Evolutionary conservation across 345 rosid species (phyloP).

Genomic region (Arabis alpina): DNA sequence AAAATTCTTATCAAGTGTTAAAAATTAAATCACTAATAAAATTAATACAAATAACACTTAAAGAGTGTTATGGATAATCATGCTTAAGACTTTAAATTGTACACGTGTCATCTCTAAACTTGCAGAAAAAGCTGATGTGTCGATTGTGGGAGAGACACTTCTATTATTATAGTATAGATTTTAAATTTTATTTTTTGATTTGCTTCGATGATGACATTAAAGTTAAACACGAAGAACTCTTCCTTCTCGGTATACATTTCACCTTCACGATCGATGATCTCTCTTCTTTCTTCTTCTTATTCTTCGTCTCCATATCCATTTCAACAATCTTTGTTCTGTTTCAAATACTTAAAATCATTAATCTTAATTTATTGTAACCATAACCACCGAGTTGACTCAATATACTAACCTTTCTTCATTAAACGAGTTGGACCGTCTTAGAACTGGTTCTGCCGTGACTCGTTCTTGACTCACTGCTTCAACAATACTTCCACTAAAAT

Average conservation of each 20-base stretch:
- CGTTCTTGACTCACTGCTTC: conserved; percentile 62
- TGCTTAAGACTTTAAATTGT: too few species aligned
- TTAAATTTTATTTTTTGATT: conserved; percentile 31
- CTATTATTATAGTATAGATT: too few species aligned
- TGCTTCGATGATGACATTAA: conserved; percentile 51
- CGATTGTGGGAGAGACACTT: too few species aligned
- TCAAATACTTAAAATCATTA: neutral
- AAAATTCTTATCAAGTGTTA: too few species aligned
- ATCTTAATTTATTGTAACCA: neutral
- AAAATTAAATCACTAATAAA: too few species aligned
- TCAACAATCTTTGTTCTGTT: conserved; percentile 46
- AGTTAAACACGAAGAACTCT: conserved; percentile 43
- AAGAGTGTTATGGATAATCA: too few species aligned
- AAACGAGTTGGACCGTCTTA: conserved; percentile 84
- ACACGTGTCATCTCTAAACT: too few species aligned
- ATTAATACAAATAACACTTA: too few species aligned
- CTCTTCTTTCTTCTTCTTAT: conserved; percentile 39
- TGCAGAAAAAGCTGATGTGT: too few species aligned
- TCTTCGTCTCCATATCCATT: conserved; percentile 30
- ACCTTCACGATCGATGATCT: conserved; percentile 52
- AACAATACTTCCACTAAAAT: conserved; percentile 86
- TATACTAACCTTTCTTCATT: conserved; percentile 66
- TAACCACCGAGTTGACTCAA: neutral
- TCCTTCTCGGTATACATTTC: conserved; percentile 73
- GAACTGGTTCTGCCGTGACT: conserved; percentile 41